phyloP scores from a whole-genome alignment of 805 yeast species.

The Pichia rugopelliculosa region DNA sequence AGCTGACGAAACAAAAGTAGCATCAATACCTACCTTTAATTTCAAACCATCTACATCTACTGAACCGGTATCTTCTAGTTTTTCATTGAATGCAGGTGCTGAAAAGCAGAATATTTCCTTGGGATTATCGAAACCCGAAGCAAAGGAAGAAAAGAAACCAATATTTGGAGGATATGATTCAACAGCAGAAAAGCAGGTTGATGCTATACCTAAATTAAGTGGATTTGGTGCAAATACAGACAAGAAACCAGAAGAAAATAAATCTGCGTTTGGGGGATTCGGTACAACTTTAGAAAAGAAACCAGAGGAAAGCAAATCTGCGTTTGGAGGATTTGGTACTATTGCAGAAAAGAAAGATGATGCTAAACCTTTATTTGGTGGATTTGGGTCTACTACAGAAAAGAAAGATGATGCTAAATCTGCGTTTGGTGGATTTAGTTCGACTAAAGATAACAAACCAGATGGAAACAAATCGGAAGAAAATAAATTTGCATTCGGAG shows the following conservation, averaged over 20 bases:
- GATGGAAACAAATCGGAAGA: no score
- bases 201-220: background rate
- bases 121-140: background rate
- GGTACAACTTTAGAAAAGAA: background rate
- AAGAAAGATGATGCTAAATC: background rate
- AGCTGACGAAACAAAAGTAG: background rate
- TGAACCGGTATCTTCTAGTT: background rate
- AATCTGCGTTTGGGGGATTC: conserved; percentile 14
- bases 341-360: no score
- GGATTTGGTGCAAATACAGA: background rate
- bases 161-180: no score
- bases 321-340: no score
- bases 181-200: background rate
- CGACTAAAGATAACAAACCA: background rate
- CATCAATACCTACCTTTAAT: background rate
- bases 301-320: background rate
- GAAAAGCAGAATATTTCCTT: background rate
- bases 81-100: background rate
- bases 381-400: no score
- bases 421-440: background rate
- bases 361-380: background rate
- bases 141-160: background rate
- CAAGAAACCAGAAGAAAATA: conserved; percentile 5
- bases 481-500: conserved; percentile 16
- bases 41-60: background rate